Evolutionary conservation across 768 basidiomycete genomes (phyloP), one percentile per base, ranked within the genome.

Genomic region (Leccinum uliginosum): DNA sequence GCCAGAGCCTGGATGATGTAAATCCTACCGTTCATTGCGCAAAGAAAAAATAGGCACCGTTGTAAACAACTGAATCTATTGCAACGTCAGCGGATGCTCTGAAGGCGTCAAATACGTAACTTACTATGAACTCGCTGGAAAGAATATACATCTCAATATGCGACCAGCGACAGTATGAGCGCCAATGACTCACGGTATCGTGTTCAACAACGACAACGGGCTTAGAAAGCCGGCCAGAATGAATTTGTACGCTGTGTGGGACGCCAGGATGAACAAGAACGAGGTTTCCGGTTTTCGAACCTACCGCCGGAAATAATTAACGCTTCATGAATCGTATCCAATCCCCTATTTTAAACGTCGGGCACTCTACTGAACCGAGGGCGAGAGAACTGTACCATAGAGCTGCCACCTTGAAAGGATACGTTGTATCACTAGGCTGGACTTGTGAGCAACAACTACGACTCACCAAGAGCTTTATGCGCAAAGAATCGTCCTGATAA

Each of bases 401-500:
- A 6, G 11, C 32, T 19, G 51, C 51, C 14, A 62, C 64, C 63
- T 64, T 15, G 1, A 4, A 35, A 24, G 23, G 7, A 27, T 1
- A 17, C 10, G 8, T 14, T 34, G 21, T n/a, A 9, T 47, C 9
- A 60, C 23, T 7, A 23, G 17, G 12, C 23, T 12, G 1, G 1
- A 27, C n/a, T 15, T 27, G 15, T 40, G 14, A 23, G 29, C 0
- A 6, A 19, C 10, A 11, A 11, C 40, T 43, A 6, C 11, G 43
- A 52, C 63, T 64, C n/a, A 64, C 63, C n/a, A 65, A 21, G 7
- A 1, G 3, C 47, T 62, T 64, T 11, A 24, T 50, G 14, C 29
- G 46, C 10, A 21, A 3, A 10, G 24, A 30, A 44, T 65, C 63
- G 0, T 19, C 38, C 10, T 2, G 52, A 11, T 59, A 64, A 12